These are phyloP conservation scores for Chaetoceros muelleri DNA, from an alignment of 108 stramenopile genomes.

Conservation along the genomic window DNA sequence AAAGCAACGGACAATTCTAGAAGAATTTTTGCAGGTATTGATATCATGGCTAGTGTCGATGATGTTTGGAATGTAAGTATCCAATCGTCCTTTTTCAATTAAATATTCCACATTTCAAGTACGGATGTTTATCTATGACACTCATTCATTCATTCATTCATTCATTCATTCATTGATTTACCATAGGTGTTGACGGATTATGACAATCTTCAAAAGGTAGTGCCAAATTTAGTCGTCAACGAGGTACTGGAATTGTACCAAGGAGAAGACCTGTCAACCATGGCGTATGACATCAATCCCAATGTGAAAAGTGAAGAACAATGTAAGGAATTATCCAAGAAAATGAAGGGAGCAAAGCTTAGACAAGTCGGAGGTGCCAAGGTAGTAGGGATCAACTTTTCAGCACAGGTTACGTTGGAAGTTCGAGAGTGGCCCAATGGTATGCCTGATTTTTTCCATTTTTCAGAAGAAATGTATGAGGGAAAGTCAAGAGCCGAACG, in stretches of 20 bases:
- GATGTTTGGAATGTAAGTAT: conserved; percentile 61
- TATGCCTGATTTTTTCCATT: conserved; percentile 73
- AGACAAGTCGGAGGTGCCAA: conserved; percentile 84
- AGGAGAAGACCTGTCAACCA: conserved; percentile 7
- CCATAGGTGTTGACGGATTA: conserved; percentile 60
- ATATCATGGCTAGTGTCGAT: conserved; percentile 70
- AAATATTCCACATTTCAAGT: background rate
- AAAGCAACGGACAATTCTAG: conserved; percentile 82
- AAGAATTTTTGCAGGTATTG: conserved; percentile 85
- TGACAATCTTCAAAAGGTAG: conserved; percentile 58
- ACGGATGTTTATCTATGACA: background rate
- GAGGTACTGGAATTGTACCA: conserved; percentile 54
- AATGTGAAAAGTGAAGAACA: conserved; percentile 30
- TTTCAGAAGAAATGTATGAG: conserved; percentile 47
- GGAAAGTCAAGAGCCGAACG: conserved; percentile 50
- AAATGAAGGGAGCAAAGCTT: conserved; percentile 65
- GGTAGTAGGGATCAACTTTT: conserved; percentile 80
- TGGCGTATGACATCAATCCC: conserved; percentile 7
- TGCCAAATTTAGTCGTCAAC: conserved; percentile 78
- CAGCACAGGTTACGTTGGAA: conserved; percentile 67
- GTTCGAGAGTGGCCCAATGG: conserved; percentile 81
- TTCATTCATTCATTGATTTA: background rate
- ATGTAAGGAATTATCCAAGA: conserved; percentile 35
- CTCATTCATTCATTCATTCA: background rate
- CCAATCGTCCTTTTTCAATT: background rate